These are phyloP conservation scores for Dillenia suffruticosa DNA, from an alignment of 164 flowering plant species.

Conservation along the genomic window DNA sequence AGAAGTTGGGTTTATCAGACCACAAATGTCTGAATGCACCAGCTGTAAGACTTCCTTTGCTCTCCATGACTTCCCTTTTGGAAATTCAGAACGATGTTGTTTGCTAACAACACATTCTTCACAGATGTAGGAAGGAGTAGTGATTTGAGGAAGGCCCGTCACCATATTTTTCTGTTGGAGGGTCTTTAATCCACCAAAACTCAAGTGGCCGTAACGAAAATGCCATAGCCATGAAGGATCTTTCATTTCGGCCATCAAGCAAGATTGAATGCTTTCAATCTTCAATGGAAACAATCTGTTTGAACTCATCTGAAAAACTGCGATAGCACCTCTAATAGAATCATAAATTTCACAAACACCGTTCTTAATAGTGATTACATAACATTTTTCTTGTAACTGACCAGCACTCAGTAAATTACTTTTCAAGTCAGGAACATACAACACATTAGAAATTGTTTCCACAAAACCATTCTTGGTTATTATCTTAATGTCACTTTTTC, in stretches of 20 bases:
- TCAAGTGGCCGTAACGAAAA: constrained; percentile 9
- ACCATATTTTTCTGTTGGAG: constrained; percentile 5
- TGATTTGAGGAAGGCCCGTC: constrained; percentile 5
- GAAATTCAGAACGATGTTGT: constrained; percentile 5
- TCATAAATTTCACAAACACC: constrained; percentile 8
- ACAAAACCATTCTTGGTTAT: constrained; percentile 15
- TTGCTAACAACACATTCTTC: constrained; percentile 5
- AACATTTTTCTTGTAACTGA: constrained; percentile 1
- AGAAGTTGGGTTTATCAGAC: constrained; percentile 11
- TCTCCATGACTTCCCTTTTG: constrained; percentile 13
- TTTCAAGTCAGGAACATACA: constrained; percentile 6
- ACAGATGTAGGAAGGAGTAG: constrained; percentile 9
- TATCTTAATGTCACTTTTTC: constrained; percentile 11
- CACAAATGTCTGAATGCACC: constrained; percentile 10
- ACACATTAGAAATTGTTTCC: constrained; percentile 16
- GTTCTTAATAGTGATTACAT: constrained; percentile 2
- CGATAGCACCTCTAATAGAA: constrained; percentile 2
- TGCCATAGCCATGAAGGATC: constrained; percentile 7
- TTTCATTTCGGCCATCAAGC: constrained; percentile 10
- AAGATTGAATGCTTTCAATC: constrained; percentile 6
- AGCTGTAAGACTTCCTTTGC: constrained; percentile 8
- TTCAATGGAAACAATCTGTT: constrained; percentile 13
- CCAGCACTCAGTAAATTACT: constrained; percentile 1
- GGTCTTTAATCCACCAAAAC: constrained; percentile 6
- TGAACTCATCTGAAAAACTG: constrained; percentile 10